These are phyloP conservation scores for Cryptococcus amylolentus DNA, from an alignment of 1,284 basidiomycete species.

Conservation along the genomic window DNA sequence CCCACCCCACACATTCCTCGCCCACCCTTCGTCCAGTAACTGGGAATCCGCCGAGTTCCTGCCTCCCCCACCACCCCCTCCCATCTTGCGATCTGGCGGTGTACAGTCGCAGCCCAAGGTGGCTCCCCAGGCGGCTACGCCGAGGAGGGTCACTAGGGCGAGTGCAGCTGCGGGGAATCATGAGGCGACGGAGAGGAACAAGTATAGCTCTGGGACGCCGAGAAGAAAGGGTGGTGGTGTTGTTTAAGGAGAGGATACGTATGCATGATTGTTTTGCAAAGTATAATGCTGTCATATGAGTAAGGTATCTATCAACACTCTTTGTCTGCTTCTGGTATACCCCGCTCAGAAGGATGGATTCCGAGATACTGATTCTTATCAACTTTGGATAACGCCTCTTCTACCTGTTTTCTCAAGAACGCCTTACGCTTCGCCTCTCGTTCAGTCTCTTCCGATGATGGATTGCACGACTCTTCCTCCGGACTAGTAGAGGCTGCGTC, in stretches of 20 bases:
- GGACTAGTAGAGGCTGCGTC: no score
- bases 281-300: no score
- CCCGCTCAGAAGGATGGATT: no score
- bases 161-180: slow-evolving; percentile 21
- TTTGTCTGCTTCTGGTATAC: no score
- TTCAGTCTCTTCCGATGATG: no score
- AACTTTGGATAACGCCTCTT: no score
- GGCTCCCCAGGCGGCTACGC: slow-evolving; percentile 22
- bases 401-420: no score
- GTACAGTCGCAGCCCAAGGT: slow-evolving; percentile 25
- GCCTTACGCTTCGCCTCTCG: no score
- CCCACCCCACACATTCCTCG: slow-evolving; percentile 19
- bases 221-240: slow-evolving; percentile 42
- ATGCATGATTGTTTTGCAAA: no score
- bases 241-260: slow-evolving; percentile 15
- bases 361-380: no score
- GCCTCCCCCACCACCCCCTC: slow-evolving; percentile 46
- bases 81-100: slow-evolving; percentile 40
- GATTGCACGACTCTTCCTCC: no score
- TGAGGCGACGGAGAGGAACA: slow-evolving; percentile 36
- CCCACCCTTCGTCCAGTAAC: slow-evolving; percentile 36
- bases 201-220: slow-evolving; percentile 34
- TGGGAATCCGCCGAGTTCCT: slow-evolving; percentile 46
- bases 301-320: no score
- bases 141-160: slow-evolving; percentile 36